phyloP scores from a whole-genome alignment of 495 filamentous ascomycete genomes.

The Articulospora tetracladia region DNA sequence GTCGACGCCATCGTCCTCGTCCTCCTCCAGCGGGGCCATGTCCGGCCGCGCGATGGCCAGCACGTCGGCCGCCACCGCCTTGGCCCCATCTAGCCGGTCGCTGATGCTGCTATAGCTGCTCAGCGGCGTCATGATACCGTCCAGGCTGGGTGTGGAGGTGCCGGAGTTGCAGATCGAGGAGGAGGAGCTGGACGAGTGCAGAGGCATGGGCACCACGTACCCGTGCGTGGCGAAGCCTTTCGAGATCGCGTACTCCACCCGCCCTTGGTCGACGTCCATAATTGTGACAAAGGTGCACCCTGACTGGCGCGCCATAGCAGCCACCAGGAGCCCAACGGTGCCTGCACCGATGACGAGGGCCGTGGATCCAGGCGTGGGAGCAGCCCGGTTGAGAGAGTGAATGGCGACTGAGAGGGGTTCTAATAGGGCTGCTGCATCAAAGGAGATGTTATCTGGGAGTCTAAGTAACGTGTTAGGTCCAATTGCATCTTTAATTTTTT shows the following conservation, averaged over 20 bases:
- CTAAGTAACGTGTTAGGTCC: slow-evolving; percentile 31
- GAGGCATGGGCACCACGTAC: slow-evolving; percentile 52
- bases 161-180: slow-evolving; percentile 31
- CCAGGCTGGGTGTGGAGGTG: slow-evolving; percentile 22
- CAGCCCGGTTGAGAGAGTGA: slow-evolving; percentile 68
- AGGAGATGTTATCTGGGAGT: slow-evolving; percentile 67
- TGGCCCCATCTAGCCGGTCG: slow-evolving; percentile 54
- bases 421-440: slow-evolving; percentile 73
- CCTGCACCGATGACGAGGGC: slow-evolving; percentile 85
- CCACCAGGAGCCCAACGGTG: slow-evolving; percentile 77
- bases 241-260: slow-evolving; percentile 69
- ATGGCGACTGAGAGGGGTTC: slow-evolving; percentile 86
- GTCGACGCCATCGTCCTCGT: slow-evolving; percentile 62
- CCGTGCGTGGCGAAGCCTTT: slow-evolving; percentile 71
- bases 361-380: slow-evolving; percentile 45
- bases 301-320: slow-evolving; percentile 64
- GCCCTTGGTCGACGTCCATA: slow-evolving; percentile 76
- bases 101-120: slow-evolving; percentile 35
- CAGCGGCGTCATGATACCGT: slow-evolving; percentile 41
- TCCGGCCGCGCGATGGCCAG: slow-evolving; percentile 39
- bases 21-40: slow-evolving; percentile 28
- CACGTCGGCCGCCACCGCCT: slow-evolving; percentile 49
- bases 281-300: slow-evolving; percentile 68
- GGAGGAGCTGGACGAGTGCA: slow-evolving; percentile 27
- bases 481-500: slow-evolving; percentile 2